Base-by-base conservation (phyloP, 2,329 filamentous ascomycete species). In the Lachnellula occidentalis region DNA sequence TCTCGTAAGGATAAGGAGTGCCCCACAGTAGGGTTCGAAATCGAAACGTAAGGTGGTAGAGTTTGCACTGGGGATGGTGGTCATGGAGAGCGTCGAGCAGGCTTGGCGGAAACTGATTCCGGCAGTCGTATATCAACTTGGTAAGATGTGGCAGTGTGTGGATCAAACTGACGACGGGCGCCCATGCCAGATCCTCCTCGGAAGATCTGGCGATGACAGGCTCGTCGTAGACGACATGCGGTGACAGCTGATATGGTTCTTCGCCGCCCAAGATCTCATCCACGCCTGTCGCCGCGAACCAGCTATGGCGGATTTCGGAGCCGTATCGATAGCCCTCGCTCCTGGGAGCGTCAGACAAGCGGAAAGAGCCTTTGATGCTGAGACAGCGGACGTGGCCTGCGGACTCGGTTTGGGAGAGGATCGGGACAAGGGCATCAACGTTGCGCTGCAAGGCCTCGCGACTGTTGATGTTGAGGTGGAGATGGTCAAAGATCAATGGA, bases 101-200 rank as follows among this genome's bases (percentile, higher is more conserved):
- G 39, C 50, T 53, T 14, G 54, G 54, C 21, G 46, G 54, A 47
- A 56, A 56, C 46, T 56, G 46, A 53, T 52, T 53, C 45, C 19
- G 41, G 46, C 39, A 56, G 54, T 53, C 34, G 34, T 56, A 56
- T 39, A 53, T 42, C n/a, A 53, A 49, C 31, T 56, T 52, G 17
- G 22, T 41, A 8, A 56, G 50, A 45, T 43, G 34, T 42, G 45
- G 41, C 42, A 50, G 31, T 19, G 34, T 49, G 47, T 56, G 24
- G 41, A 56, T 37, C 0, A 53, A 50, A 37, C 42, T 21, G 12
- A 53, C 54, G 19, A 56, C 50, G 11, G 50, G 34, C 34, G 24
- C 34, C 54, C 54, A 56, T 47, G 54, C 50, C 21, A 56, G 27
- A 12, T 56, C 50, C 50, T 56, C 50, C 41, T 56, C 50, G 22